These are phyloP conservation scores for Thielaviopsis musarum DNA, from an alignment of 2,329 filamentous ascomycete species.

Conservation along the genomic window DNA sequence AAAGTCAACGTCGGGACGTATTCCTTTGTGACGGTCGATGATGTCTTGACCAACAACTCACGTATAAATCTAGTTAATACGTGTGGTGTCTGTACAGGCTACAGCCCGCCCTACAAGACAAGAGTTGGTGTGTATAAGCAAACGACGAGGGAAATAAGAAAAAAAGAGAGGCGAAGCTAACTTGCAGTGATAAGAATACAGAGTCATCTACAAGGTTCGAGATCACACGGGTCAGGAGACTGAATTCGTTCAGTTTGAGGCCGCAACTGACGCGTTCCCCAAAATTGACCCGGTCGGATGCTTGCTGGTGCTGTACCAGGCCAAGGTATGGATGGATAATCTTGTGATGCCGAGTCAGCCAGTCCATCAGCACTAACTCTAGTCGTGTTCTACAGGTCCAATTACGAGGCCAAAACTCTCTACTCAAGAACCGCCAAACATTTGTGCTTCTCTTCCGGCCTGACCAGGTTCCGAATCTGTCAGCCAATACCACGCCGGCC, in stretches of 20 bases:
- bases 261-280: neutral
- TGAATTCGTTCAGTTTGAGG: neutral
- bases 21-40: neutral
- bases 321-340: neutral
- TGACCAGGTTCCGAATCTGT: conserved; percentile 25
- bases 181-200: neutral
- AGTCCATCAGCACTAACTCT: no score
- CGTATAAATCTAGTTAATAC: neutral
- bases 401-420: neutral
- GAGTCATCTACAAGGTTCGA: neutral
- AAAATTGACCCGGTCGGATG: neutral
- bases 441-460: neutral
- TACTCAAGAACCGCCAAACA: neutral
- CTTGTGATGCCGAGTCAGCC: neutral
- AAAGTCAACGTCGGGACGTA: neutral
- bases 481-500: conserved; percentile 11
- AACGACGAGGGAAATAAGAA: neutral
- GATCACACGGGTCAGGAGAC: neutral
- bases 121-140: neutral
- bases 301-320: neutral
- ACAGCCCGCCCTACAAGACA: neutral
- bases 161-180: neutral
- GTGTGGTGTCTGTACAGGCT: neutral
- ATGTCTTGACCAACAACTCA: neutral
- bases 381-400: neutral